phyloP scores from a whole-genome alignment of 78 protist genomes.

The Tieghemostelium lacteum region DNA sequence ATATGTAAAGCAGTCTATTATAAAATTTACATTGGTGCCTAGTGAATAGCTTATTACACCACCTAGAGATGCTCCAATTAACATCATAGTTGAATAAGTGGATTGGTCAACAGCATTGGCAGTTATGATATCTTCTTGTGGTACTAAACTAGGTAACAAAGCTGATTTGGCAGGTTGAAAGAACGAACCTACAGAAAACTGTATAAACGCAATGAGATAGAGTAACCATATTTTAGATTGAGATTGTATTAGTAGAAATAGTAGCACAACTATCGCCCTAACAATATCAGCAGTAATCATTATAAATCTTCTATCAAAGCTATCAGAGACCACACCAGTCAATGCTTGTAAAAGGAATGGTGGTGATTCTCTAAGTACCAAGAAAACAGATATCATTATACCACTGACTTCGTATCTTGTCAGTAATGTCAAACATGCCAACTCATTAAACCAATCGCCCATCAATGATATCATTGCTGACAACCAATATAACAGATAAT shows the following conservation, averaged over 20 bases:
- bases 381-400: slow-evolving; percentile 1
- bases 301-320: slow-evolving; percentile 51
- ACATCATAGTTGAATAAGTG: slow-evolving; percentile 59
- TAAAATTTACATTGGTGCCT: slow-evolving; percentile 40
- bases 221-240: slow-evolving; percentile 20
- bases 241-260: slow-evolving; percentile 27
- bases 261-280: slow-evolving; percentile 15
- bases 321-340: slow-evolving; percentile 58
- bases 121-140: slow-evolving; percentile 16
- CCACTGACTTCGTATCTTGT: not conserved
- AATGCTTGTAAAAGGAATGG: slow-evolving; percentile 28
- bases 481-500: slow-evolving; percentile 9
- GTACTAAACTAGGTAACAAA: slow-evolving; percentile 16
- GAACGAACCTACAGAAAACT: slow-evolving; percentile 41
- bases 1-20: slow-evolving; percentile 23
- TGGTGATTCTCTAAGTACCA: slow-evolving; percentile 54
- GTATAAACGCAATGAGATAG: slow-evolving; percentile 53
- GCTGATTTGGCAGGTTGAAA: slow-evolving; percentile 43
- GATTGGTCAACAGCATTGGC: slow-evolving; percentile 65
- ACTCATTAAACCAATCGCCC: slow-evolving; percentile 81
- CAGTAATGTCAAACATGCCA: slow-evolving; percentile 58
- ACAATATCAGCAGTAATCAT: slow-evolving; percentile 41
- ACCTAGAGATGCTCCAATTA: slow-evolving; percentile 55
- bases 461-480: slow-evolving; percentile 36
- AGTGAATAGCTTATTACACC: slow-evolving; percentile 7